Evolutionary conservation across 768 basidiomycete species (phyloP).

Genomic region (Multifurca ochricompacta): DNA sequence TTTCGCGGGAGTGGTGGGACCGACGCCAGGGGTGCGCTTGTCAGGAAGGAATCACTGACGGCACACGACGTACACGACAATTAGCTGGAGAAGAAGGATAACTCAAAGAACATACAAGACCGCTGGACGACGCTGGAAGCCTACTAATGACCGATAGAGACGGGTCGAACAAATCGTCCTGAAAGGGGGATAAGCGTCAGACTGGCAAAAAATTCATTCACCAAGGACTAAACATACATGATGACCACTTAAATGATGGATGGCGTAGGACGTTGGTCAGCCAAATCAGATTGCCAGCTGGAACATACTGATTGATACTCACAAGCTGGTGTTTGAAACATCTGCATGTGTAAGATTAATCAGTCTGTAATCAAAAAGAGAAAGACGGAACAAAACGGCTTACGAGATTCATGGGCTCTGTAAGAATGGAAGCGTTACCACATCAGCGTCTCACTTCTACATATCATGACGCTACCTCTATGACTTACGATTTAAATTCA

Average conservation of each 20-base stretch:
- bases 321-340: slow-evolving; percentile 2
- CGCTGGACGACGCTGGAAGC: background rate
- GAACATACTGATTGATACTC: no score
- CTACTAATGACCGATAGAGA: background rate
- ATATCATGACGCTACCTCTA: no score
- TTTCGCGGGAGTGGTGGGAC: background rate
- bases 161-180: slow-evolving; percentile 7
- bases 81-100: no score
- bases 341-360: background rate
- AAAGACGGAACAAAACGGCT: background rate
- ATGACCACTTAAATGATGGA: no score
- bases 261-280: no score
- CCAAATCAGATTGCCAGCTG: no score
- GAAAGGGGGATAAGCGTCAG: background rate
- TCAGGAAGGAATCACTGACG: background rate
- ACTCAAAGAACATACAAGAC: background rate
- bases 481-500: slow-evolving; percentile 8
- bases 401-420: background rate
- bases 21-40: background rate
- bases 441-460: background rate
- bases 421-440: background rate
- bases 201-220: background rate
- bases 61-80: no score
- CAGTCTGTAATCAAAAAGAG: background rate
- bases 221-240: background rate